A percentile compares a stretch with the other conserved stretches of the same genome.
phyloP scores from a whole-genome alignment of 2,329 filamentous ascomycete genomes.

The Beauveria sp. region DNA sequence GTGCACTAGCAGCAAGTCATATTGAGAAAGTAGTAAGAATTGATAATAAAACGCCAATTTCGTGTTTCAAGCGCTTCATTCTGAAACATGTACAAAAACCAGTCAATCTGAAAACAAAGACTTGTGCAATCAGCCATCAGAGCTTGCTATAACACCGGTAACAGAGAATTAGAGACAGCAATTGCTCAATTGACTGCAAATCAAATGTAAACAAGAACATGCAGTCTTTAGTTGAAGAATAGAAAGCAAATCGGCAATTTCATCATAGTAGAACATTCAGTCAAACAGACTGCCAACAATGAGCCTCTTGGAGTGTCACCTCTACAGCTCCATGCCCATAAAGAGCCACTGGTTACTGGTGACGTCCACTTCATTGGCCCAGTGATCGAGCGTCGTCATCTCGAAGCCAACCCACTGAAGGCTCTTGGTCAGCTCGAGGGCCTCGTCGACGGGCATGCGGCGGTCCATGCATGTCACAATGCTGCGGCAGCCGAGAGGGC shows the following conservation, averaged over 20 bases:
- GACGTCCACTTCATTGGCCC: constrained; percentile 55
- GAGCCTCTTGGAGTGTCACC: background rate
- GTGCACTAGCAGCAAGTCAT: too few species aligned
- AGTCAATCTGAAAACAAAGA: background rate
- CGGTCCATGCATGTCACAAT: constrained; percentile 79
- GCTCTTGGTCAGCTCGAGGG: constrained; percentile 65
- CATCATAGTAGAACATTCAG: constrained; percentile 1
- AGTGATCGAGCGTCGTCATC: constrained; percentile 70
- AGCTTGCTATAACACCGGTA: constrained; percentile 10
- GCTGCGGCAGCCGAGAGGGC: constrained; percentile 66
- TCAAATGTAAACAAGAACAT: background rate
- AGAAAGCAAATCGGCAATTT: constrained; percentile 14
- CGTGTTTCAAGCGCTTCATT: background rate
- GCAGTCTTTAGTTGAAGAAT: constrained; percentile 10
- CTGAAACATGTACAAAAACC: background rate
- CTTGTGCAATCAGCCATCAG: background rate
- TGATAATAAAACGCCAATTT: too few species aligned
- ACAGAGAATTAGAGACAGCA: background rate
- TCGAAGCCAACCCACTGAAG: constrained; percentile 92
- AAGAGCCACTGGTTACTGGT: constrained; percentile 78
- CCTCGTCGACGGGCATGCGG: constrained; percentile 51
- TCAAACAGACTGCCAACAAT: background rate
- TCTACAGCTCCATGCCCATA: constrained; percentile 76
- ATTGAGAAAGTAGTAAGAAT: too few species aligned
- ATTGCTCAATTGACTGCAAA: background rate